phyloP scores from a whole-genome alignment of 2,329 filamentous ascomycete genomes.

The Cylindrodendrum hubeiense region DNA sequence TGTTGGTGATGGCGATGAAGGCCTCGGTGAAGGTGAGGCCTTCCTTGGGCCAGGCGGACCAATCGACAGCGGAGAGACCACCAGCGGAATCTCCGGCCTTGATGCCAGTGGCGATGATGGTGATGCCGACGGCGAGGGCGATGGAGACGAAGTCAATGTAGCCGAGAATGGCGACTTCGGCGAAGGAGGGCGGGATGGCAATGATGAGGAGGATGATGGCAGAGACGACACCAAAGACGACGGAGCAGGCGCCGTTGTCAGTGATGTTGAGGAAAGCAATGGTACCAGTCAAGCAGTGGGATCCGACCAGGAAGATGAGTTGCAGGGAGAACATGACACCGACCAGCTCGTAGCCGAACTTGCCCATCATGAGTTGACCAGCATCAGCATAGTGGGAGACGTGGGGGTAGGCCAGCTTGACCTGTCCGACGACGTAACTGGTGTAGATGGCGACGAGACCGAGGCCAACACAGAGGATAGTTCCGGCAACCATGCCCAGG shows the following conservation, averaged over 20 bases:
- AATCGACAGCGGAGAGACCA: constrained; percentile 49
- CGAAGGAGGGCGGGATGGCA: constrained; percentile 61
- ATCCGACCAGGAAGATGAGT: constrained; percentile 76
- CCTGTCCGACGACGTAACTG: constrained; percentile 60
- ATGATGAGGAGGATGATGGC: constrained; percentile 60
- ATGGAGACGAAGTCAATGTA: constrained; percentile 73
- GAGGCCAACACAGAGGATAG: constrained; percentile 56
- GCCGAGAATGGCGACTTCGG: constrained; percentile 62
- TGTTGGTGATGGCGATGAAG: constrained; percentile 75
- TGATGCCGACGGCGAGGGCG: constrained; percentile 71
- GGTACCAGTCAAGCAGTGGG: constrained; percentile 78
- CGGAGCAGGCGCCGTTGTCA: constrained; percentile 61
- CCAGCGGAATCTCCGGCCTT: constrained; percentile 47
- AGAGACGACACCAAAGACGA: constrained; percentile 60
- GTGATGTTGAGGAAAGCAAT: constrained; percentile 77
- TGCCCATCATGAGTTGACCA: constrained; percentile 71
- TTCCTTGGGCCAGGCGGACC: constrained; percentile 61
- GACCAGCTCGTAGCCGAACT: constrained; percentile 71
- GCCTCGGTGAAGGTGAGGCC: constrained; percentile 63
- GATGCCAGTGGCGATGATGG: constrained; percentile 75
- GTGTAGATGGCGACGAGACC: constrained; percentile 63
- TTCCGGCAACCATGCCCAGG: constrained; percentile 66
- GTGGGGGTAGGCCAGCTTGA: constrained; percentile 65
- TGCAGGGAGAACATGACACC: constrained; percentile 73
- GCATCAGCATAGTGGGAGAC: constrained; percentile 77